A percentile compares a stretch with the other conserved stretches of the same genome.
phyloP scores from a whole-genome alignment of 495 filamentous ascomycete species.

The Pseudoneurospora amorphoporcata region DNA sequence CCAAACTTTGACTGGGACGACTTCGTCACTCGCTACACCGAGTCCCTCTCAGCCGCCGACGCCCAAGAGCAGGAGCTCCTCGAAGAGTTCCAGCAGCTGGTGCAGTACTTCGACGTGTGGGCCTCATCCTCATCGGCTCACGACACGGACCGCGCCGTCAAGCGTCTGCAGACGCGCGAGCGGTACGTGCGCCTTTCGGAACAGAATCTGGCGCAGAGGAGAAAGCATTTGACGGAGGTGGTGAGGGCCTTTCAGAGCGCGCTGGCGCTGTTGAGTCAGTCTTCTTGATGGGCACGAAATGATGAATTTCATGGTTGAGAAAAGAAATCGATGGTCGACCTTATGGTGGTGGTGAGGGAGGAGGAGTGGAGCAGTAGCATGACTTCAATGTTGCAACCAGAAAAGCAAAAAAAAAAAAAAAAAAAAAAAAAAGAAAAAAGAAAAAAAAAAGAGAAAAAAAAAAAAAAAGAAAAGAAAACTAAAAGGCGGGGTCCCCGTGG shows the following conservation, averaged over 20 bases:
- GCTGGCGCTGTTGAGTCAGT: constrained; percentile 49
- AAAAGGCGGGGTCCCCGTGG: neutral
- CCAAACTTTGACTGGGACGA: constrained; percentile 55
- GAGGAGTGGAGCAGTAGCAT: neutral
- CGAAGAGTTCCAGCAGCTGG: constrained; percentile 50
- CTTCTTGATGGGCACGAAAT: neutral
- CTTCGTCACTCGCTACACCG: constrained; percentile 51
- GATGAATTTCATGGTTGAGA: neutral
- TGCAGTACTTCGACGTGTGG: constrained; percentile 65
- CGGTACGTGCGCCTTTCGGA: constrained; percentile 63
- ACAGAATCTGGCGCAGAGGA: constrained; percentile 55
- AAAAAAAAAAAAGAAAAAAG: neutral
- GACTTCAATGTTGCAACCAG: neutral
- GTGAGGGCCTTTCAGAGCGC: constrained; percentile 75
- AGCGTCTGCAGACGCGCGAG: constrained; percentile 70
- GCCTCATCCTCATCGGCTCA: constrained; percentile 51
- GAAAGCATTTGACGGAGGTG: constrained; percentile 63
- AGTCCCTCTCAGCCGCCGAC: constrained; percentile 49
- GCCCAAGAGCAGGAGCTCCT: constrained; percentile 50
- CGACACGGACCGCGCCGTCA: constrained; percentile 60
- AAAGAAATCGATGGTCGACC: neutral
- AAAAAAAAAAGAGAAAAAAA: no score
- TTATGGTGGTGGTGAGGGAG: neutral
- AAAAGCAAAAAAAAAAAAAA: neutral
- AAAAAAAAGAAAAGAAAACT: neutral